Evolutionary conservation across 495 filamentous ascomycete species (phyloP).

Genomic region (Neurospora sublineolata): DNA sequence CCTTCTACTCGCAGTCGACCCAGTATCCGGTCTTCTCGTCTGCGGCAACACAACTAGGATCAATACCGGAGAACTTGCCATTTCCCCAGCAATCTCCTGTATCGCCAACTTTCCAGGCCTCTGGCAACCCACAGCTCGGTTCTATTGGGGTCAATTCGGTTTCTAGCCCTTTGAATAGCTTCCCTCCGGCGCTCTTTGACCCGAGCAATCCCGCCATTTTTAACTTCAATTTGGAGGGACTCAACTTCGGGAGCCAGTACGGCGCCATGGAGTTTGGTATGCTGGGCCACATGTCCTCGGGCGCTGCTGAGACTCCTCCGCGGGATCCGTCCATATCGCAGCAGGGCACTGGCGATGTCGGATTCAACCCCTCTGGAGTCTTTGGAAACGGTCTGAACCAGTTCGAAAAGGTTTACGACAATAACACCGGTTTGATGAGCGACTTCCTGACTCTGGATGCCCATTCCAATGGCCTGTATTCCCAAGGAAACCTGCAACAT

Average conservation of each 20-base stretch:
- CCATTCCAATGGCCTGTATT: slow-evolving; percentile 27
- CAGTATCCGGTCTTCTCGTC: slow-evolving; percentile 24
- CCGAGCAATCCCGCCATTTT: slow-evolving; percentile 82
- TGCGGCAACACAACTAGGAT: slow-evolving; percentile 14
- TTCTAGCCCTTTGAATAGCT: slow-evolving; percentile 28
- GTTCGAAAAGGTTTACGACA: slow-evolving; percentile 33
- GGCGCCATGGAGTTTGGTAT: slow-evolving; percentile 88
- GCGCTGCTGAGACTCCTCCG: slow-evolving; percentile 65
- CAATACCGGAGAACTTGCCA: slow-evolving; percentile 36
- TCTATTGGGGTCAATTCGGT: slow-evolving; percentile 21
- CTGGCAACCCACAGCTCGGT: slow-evolving; percentile 12
- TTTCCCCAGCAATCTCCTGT: slow-evolving; percentile 60
- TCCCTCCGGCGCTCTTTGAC: slow-evolving; percentile 61
- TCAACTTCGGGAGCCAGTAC: slow-evolving; percentile 94
- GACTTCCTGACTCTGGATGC: slow-evolving; percentile 32
- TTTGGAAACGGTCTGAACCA: slow-evolving; percentile 33
- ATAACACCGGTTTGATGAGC: slow-evolving; percentile 20
- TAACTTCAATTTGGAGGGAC: slow-evolving; percentile 84
- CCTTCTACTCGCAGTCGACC: slow-evolving; percentile 28
- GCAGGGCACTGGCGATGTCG: slow-evolving; percentile 26
- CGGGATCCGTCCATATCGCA: slow-evolving; percentile 43
- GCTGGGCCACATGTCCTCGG: slow-evolving; percentile 86
- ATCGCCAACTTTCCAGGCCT: slow-evolving; percentile 50
- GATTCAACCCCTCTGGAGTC: slow-evolving; percentile 30
- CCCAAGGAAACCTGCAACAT: slow-evolving; percentile 39